Evolutionary conservation across 768 basidiomycete species (phyloP), one percentile per base, ranked within the genome.

Genomic region (Fomitopsis serialis): DNA sequence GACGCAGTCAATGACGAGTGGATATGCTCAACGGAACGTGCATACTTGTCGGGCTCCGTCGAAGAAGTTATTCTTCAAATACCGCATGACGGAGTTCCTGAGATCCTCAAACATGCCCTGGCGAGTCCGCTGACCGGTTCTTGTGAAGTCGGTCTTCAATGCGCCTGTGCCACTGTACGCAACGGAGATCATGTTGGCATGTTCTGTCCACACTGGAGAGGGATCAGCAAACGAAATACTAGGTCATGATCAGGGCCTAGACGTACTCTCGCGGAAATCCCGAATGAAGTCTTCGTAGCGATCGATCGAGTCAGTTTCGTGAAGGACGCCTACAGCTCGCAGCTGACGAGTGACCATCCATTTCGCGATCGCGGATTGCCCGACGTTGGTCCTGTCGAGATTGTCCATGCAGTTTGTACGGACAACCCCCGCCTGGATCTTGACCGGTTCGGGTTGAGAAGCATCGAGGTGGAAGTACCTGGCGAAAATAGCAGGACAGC

Each of bases 331-430:
- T 17, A 87, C 68, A 5, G 77, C 75, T 58, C 78, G 79, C 52
- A 99, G 76, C 64, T 98, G 96, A 48, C 76, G 72, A 55, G 83
- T 86, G 43, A 98, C 74, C 1, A 80, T 85, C 81, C 85, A 89
- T 67, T 89, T 92, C 15, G 89, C 97, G 46, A 98, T 69, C 12
- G 95, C 81, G 17, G 91, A 87, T 68, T 99, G 97, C 4, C 93
- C 89, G 42, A 99, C 96, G 68, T 98, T 98, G 44, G 97, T 99
- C 47, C 97, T 82, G 66, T 99, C 97, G 54, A 98, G 74, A 62
- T 86, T 89, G 68, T 98, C 96, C 97, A 97, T 97, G 70, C 97
- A 98, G 67, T 98, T 99, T 8, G 94, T 95, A 43, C 97, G 81
- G 42, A 97, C 82, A 45, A 82, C 78, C 19, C 94, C 94, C 21